Base-by-base conservation (phyloP, 768 basidiomycete species). In the Galerina sulciceps region DNA sequence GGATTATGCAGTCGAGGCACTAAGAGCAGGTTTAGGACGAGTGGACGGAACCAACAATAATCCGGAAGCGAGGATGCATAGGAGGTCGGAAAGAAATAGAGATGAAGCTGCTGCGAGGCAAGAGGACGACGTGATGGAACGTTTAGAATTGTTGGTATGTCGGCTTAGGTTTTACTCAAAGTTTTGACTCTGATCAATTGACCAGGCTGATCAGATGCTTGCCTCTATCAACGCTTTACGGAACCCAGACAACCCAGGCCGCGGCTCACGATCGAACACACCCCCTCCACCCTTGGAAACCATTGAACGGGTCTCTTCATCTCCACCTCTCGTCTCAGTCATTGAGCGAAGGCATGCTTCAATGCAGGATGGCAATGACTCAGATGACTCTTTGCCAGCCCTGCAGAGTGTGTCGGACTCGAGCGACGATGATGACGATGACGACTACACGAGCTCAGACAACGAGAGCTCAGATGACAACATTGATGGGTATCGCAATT, bases 141-240 rank as follows among this genome's bases (percentile, higher is more conserved):
- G 67, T 23, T 52, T 76, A 43, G 72, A 71, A 52, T 58, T 66
- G 15, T 54, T 76, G 65, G 77, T 76, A 31, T 9, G 75, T 66
- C 23, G 48, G 15, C 23, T 14, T 42, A n/a, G 20, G 40, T 23
- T 42, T 43, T 14, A 18, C 23, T 4, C 18, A 14, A 38, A 18
- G 46, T 10, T 38, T 26, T 31, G 13, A 23, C 43, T 36, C 36
- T 43, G 17, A 35, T 55, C 49, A 62, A 22, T 26, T 42, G 26
- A 50, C 45, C 49, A 76, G 75, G 73, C 75, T 18, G 73, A 73
- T 31, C 71, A 76, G 51, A 73, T 77, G 73, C 58, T 76, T 31
- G 62, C 63, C 14, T 66, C 67, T 15, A 47, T 60, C 31, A 61
- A 41, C 54, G 55, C 52, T 50, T 37, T 58, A 54, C 60, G 58